Percentiles rank a stretch among this genome's conserved stretches.
Conservation (phyloP, 345 rosid species). For the Hevea brasiliensis region DNA sequence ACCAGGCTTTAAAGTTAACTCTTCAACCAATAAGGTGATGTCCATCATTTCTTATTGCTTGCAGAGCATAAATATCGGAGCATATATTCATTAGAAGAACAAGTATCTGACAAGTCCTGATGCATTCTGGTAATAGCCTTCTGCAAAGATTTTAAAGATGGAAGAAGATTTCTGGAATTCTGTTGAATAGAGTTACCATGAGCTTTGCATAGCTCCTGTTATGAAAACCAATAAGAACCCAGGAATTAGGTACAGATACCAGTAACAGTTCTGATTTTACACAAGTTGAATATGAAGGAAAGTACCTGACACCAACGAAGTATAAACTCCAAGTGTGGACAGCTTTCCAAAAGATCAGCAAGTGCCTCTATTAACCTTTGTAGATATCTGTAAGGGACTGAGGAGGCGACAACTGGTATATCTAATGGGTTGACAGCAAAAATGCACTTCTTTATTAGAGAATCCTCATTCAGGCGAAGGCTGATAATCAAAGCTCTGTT, state of each 20-base stretch:
- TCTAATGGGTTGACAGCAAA: conserved; percentile 71
- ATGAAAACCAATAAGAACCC: too few species aligned
- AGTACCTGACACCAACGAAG: conserved; percentile 91
- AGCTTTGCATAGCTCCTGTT: conserved; percentile 82
- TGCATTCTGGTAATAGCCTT: conserved; percentile 82
- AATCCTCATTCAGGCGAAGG: conserved; percentile 89
- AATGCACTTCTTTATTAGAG: conserved; percentile 69
- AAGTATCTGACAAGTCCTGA: conserved; percentile 87
- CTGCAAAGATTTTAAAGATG: conserved; percentile 77
- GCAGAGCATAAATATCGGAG: conserved; percentile 78
- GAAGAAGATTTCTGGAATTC: conserved; percentile 73
- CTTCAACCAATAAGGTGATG: not conserved
- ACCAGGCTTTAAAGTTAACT: not conserved
- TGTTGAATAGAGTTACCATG: conserved; percentile 85
- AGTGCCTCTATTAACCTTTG: conserved; percentile 82
- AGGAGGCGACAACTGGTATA: conserved; percentile 64
- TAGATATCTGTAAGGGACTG: conserved; percentile 63
- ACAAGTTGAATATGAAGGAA: not conserved
- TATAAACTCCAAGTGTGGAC: conserved; percentile 85
- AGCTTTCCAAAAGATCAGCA: conserved; percentile 75
- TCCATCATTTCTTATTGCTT: conserved; percentile 30
- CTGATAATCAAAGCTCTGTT: conserved; percentile 78
- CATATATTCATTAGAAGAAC: conserved; percentile 84
- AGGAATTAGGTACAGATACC: not conserved
- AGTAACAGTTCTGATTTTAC: not conserved